Evolutionary conservation across 176 grass and related monocot genomes (phyloP).

Genomic region (Triticum turgidum): DNA sequence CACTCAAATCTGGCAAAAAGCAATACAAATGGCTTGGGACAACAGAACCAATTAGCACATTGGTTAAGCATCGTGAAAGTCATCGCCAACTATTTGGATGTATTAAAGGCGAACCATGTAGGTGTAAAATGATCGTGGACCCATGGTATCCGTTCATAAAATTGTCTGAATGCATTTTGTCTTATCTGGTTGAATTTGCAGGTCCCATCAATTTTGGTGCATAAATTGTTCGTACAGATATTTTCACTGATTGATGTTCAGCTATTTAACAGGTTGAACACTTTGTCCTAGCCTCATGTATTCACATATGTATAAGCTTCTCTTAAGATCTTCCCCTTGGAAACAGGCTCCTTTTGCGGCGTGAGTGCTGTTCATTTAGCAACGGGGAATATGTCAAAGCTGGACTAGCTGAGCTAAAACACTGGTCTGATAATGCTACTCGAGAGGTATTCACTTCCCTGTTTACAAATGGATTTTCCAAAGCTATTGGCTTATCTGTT

Average conservation of each 20-base stretch:
- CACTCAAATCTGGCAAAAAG: constrained; percentile 51
- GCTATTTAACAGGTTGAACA: constrained; percentile 81
- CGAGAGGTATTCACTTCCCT: constrained; percentile 59
- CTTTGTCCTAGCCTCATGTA: constrained; percentile 10
- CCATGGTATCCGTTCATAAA: constrained; percentile 17
- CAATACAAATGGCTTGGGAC: constrained; percentile 48
- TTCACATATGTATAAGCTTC: constrained; percentile 29
- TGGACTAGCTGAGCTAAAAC: constrained; percentile 76
- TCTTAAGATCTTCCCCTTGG: constrained; percentile 34
- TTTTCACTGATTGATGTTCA: constrained; percentile 85
- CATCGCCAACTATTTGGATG: constrained; percentile 51
- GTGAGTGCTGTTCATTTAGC: constrained; percentile 88
- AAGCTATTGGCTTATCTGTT: constrained; percentile 39
- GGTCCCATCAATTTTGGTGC: constrained; percentile 76
- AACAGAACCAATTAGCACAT: constrained; percentile 52
- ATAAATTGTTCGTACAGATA: constrained; percentile 80
- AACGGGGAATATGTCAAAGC: constrained; percentile 90
- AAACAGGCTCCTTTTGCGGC: constrained; percentile 75
- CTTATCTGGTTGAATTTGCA: constrained; percentile 43
- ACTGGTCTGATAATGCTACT: constrained; percentile 74
- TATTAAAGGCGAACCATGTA: constrained; percentile 67
- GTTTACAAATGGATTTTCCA: constrained; percentile 25
- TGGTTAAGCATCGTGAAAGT: constrained; percentile 65
- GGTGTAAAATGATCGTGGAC: constrained; percentile 22
- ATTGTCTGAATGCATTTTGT: constrained; percentile 23